Evolutionary conservation across 2,329 filamentous ascomycete genomes (phyloP), one percentile per base, ranked within the genome.

Genomic region (Phyllosticta citriasiana): DNA sequence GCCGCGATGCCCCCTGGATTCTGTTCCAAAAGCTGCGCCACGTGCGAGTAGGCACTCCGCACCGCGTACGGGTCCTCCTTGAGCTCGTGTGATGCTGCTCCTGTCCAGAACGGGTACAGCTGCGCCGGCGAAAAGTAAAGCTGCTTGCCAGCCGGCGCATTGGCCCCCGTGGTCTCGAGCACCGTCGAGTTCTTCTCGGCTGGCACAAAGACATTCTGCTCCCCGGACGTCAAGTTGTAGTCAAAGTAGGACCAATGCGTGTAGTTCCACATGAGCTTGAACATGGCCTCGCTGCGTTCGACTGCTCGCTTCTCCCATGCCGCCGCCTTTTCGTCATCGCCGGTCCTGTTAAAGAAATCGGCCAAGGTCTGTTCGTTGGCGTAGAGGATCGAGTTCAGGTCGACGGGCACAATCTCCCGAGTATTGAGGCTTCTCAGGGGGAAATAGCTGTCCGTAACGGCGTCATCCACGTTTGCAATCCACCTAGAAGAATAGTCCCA

Each of bases 61-160:
- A 88, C 78, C 2, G 84, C 82, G 22, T 78, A 74, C 0, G 85
- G 82, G 69, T 87, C 83, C 64, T 81, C 74, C 68, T 80, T 83
- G 64, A 88, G 76, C 62, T 78, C 72, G 0, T 70, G 67, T 0
- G 84, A 84, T 0, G 85, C 85, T 1, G 85, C 84, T 22, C 85
- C 85, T 1, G 83, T 82, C 85, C 85, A 88, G 77, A 88, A 88
- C 1, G 86, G 86, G 69, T 84, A 87, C 70, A 85, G 82, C 69
- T 88, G 85, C 0, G 80, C 80, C 8, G 82, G 71, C 62, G 81
- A 73, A 68, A 87, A 86, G 62, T 81, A 67, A 24, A 86, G 74
- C 68, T 87, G 83, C 50, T 81, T 70, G 51, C 80, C 84, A 1
- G 75, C 66, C 3, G 84, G 83, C 0, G 82, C 82, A 10, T 71